These are phyloP conservation scores for Nicotiana paniculata DNA, from an alignment of 257 asterid species.

Conservation along the genomic window DNA sequence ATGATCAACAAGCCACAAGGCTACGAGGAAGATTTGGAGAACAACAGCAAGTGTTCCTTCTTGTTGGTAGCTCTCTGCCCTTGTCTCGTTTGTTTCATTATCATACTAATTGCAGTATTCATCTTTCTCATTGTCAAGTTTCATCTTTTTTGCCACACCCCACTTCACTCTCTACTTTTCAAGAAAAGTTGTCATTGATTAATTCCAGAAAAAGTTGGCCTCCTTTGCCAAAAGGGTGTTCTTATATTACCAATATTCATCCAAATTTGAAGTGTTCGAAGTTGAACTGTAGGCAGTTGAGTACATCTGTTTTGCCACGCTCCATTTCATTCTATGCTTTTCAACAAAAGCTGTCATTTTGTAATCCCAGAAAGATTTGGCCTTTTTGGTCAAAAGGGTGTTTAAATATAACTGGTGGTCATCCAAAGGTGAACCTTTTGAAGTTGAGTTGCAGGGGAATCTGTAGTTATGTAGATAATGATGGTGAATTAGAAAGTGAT, in stretches of 20 bases:
- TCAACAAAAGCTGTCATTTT: constrained; percentile 49
- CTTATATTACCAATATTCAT: background rate
- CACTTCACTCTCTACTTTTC: constrained; percentile 59
- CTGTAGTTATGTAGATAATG: constrained; percentile 28
- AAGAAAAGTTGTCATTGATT: constrained; percentile 45
- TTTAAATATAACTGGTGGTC: background rate
- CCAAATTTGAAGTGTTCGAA: background rate
- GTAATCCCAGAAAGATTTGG: background rate
- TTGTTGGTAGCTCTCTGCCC: constrained; percentile 78
- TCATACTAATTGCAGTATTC: constrained; percentile 37
- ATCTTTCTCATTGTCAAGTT: constrained; percentile 53
- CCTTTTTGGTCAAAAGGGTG: background rate
- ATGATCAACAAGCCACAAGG: constrained; percentile 22
- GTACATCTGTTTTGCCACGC: constrained; percentile 55
- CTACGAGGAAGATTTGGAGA: constrained; percentile 40
- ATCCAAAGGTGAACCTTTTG: background rate
- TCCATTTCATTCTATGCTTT: constrained; percentile 50
- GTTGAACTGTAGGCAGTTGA: background rate
- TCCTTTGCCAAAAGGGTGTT: background rate
- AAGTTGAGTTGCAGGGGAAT: constrained; percentile 27
- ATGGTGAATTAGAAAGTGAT: constrained; percentile 37
- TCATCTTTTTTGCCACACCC: constrained; percentile 78
- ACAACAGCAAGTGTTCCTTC: constrained; percentile 28
- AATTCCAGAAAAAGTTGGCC: background rate
- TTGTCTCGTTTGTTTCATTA: constrained; percentile 54